These are phyloP conservation scores for Geotrichum aggregatum DNA, from an alignment of 1,139 yeast genomes.

Conservation along the genomic window DNA sequence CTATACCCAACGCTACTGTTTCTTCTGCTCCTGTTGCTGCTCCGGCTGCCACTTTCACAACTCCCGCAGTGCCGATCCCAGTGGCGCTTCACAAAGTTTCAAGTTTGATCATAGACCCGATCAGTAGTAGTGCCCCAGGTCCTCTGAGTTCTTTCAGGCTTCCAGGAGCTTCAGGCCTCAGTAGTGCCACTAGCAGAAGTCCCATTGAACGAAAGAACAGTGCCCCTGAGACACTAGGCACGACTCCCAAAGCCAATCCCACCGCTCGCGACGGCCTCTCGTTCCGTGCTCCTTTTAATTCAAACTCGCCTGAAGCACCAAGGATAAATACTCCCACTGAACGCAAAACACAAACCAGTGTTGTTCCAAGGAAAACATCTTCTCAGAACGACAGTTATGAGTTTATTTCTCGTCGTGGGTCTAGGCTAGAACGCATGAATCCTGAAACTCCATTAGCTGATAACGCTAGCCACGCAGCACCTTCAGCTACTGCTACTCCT, in stretches of 20 bases:
- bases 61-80: neutral
- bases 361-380: no score
- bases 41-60: no score
- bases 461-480: neutral
- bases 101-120: constrained; percentile 8
- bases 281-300: neutral
- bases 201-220: neutral
- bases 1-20: neutral
- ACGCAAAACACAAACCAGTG: neutral
- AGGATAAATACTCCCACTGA: neutral
- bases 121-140: constrained; percentile 5
- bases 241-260: neutral
- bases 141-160: neutral
- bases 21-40: neutral
- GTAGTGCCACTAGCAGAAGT: neutral
- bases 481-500: neutral
- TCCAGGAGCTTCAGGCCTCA: neutral
- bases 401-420: neutral
- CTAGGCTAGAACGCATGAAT: neutral
- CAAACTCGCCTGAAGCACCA: neutral
- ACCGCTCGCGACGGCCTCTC: neutral
- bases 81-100: neutral
- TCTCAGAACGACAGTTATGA: neutral
- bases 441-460: no score
- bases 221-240: neutral